These are phyloP conservation scores for Stylosanthes scabra DNA, from an alignment of 331 rosid species.

Conservation along the genomic window DNA sequence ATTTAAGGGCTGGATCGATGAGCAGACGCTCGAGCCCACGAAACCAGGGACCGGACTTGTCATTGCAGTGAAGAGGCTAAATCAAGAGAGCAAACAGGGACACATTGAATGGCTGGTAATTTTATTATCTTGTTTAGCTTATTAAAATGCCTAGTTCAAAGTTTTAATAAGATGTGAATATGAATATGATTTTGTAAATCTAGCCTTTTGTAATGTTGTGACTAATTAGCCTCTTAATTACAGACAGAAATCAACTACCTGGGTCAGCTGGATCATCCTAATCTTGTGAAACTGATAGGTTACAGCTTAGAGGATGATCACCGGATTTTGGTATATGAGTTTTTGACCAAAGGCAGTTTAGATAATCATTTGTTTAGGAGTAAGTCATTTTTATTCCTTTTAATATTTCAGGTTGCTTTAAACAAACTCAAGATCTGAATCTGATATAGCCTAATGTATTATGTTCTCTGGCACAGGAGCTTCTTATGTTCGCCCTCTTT, in stretches of 20 bases:
- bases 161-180: not conserved
- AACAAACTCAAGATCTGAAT: not conserved
- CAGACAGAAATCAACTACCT: constrained; percentile 93
- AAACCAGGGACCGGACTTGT: constrained; percentile 85
- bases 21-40: constrained; percentile 62
- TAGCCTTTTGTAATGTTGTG: constrained; percentile 8
- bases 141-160: not conserved
- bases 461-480: constrained; percentile 56
- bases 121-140: constrained; percentile 11
- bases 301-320: constrained; percentile 95
- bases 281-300: constrained; percentile 91
- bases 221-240: constrained; percentile 34
- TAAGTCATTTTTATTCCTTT: constrained; percentile 43
- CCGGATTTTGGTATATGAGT: constrained; percentile 85
- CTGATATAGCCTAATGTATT: constrained; percentile 21
- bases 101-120: constrained; percentile 91
- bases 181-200: not conserved
- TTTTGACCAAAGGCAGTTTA: constrained; percentile 85
- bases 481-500: constrained; percentile 84
- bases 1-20: constrained; percentile 91
- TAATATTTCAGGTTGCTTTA: not conserved
- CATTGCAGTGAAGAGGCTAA: constrained; percentile 86
- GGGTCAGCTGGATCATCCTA: constrained; percentile 88
- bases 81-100: constrained; percentile 85
- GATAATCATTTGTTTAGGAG: constrained; percentile 96